Base-by-base conservation (phyloP, 495 filamentous ascomycete species). In the Penicillium parvum region DNA sequence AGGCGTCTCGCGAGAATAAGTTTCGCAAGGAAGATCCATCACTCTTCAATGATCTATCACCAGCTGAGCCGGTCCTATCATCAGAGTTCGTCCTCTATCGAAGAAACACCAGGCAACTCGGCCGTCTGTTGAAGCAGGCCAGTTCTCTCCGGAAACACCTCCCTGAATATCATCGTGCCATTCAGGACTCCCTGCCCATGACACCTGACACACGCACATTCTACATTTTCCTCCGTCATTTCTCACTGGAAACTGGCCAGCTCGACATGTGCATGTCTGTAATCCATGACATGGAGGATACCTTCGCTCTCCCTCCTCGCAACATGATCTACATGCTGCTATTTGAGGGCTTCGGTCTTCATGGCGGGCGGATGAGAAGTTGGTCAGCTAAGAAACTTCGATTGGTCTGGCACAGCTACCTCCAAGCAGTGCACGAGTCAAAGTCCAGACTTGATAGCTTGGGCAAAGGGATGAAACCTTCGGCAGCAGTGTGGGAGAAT, bases 321-420 rank as follows among this genome's bases (percentile, higher is more conserved):
- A 55, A 60, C 5, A 60, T 73, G 40, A 57, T 73, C 20, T 73
- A 69, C 30, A 42, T 68, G 8, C 53, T 68, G 4, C 68, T 95
- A 17, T 82, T 95, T 54, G 80, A 84, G 46, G 85, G 83, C 4
- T 96, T 95, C 58, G 69, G 72, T 32, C 57, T 59, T n/a, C 79
- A 90, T 58, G 88, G 87, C 12, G 76, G 78, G n/a, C n/a, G n/a
- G 63, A 54, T 5, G 75, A 78, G 47, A 79, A 77, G 9, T 57
- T 92, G 86, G 89, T 84, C 77, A 35, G 65, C 68, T 12, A 63
- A 72, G 47, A 70, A 73, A 27, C 70, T 90, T 10, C 65, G 75
- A 36, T 47, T 47, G 30, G 60, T 47, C 10, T 75, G 60, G 71
- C 57, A 52, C 41, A 53, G 48, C 19, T 74, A 60, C 46, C 70